Percentiles rank a stretch among this genome's conserved stretches.
Conservation (phyloP, 2,329 filamentous ascomycete species). For the Escovopsis weberi region DNA sequence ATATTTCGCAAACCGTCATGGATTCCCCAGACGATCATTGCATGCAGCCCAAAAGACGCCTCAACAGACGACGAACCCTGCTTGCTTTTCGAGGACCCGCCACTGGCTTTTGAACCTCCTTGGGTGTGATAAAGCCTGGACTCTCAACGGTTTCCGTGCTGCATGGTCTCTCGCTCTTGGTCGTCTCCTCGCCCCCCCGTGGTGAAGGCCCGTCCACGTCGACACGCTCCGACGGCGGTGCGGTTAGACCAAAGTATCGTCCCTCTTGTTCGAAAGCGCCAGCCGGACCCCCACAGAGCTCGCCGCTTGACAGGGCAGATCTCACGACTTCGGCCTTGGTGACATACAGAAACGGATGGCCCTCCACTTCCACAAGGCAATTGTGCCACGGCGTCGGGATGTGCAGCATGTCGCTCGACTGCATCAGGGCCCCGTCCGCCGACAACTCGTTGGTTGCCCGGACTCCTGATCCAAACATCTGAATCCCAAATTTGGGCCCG, state of each 20-base stretch:
- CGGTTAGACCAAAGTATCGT: background rate
- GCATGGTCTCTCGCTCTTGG: no score
- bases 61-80: no score
- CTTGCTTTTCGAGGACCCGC: no score
- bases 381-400: constrained; percentile 31
- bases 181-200: no score
- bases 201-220: no score
- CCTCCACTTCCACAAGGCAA: constrained; percentile 18
- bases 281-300: constrained; percentile 1
- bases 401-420: constrained; percentile 14
- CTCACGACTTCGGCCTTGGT: constrained; percentile 10
- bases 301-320: constrained; percentile 4
- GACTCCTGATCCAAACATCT: constrained; percentile 20
- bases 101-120: no score
- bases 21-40: no score
- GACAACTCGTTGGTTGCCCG: constrained; percentile 19
- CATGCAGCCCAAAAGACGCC: no score
- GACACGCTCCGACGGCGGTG: background rate
- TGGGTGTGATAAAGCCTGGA: no score
- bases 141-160: no score
- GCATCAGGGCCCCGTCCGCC: constrained; percentile 8
- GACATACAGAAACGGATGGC: constrained; percentile 8
- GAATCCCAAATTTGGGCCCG: constrained; percentile 28
- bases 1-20: no score
- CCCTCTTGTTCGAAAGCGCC: background rate